Conservation (phyloP, 1,284 basidiomycete species). For the Ustilago bromivora region DNA sequence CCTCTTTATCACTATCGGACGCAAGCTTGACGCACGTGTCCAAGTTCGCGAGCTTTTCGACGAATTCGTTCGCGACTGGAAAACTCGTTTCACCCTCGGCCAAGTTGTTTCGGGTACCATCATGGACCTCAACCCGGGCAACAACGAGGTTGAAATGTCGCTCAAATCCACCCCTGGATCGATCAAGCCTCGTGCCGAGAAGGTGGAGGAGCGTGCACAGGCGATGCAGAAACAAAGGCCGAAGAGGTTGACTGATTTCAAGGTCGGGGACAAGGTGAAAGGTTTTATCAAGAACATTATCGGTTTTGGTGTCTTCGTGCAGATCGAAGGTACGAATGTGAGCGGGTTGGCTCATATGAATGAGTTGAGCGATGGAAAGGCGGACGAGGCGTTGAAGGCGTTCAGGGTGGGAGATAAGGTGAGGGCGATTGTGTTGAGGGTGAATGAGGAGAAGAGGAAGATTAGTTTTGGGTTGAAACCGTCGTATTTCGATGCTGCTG, state of each 20-base stretch:
- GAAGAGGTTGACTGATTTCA: constrained; percentile 54
- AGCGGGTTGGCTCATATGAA: constrained; percentile 90
- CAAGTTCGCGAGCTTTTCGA: constrained; percentile 86
- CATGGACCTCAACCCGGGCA: constrained; percentile 76
- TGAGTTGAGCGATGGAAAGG: constrained; percentile 45
- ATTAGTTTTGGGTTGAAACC: constrained; percentile 91
- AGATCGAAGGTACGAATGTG: constrained; percentile 83
- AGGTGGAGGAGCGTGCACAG: constrained; percentile 21
- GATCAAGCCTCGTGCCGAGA: constrained; percentile 72
- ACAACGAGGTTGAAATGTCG: constrained; percentile 87
- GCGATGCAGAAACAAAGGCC: constrained; percentile 28
- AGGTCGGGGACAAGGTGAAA: constrained; percentile 69
- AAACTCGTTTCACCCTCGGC: constrained; percentile 80
- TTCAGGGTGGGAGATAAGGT: constrained; percentile 90
- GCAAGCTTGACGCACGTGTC: constrained; percentile 85
- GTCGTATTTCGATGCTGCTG: constrained; percentile 78
- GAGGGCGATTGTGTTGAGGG: constrained; percentile 80
- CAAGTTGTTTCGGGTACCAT: constrained; percentile 90
- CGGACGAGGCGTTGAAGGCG: constrained; percentile 78
- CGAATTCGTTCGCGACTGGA: constrained; percentile 94
- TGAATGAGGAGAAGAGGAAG: constrained; percentile 81
- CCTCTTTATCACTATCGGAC: constrained; percentile 88
- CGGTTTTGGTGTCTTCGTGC: constrained; percentile 90
- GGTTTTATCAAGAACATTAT: constrained; percentile 74
- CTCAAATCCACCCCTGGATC: constrained; percentile 73